phyloP scores from a whole-genome alignment of 805 yeast species.

The Jamesozyma piceae region DNA sequence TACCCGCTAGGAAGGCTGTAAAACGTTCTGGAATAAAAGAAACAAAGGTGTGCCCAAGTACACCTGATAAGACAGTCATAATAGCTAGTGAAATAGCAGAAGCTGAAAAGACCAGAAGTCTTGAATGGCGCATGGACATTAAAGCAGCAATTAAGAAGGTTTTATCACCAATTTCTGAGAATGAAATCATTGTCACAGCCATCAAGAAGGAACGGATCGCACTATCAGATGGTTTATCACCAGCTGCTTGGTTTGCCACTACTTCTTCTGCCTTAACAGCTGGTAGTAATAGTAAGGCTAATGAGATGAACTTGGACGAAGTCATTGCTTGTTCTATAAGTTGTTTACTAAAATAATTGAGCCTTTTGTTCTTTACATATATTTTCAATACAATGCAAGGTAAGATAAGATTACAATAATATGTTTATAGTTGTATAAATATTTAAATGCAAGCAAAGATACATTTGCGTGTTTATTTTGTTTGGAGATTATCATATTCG shows the following conservation, averaged over 20 bases:
- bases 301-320: neutral
- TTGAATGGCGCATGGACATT: conserved; percentile 92
- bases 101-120: conserved; percentile 76
- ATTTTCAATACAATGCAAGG: too few relatives aligned
- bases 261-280: neutral
- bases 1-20: conserved; percentile 75
- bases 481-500: too few relatives aligned
- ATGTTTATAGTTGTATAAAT: too few relatives aligned
- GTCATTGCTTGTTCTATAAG: neutral
- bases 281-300: neutral
- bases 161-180: conserved; percentile 96
- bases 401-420: too few relatives aligned
- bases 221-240: neutral
- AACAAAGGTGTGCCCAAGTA: conserved; percentile 88
- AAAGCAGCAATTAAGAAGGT: conserved; percentile 93
- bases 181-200: conserved; percentile 82
- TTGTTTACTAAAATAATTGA: too few relatives aligned
- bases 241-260: neutral
- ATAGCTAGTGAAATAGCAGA: conserved; percentile 76
- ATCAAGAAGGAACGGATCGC: conserved; percentile 48
- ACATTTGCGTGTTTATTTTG: too few relatives aligned
- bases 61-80: conserved; percentile 87
- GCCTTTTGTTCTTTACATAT: too few relatives aligned
- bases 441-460: too few relatives aligned
- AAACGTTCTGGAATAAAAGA: conserved; percentile 66